Base-by-base conservation (phyloP, 2,329 filamentous ascomycete genomes). In the Phyllosticta citribraziliensis region DNA sequence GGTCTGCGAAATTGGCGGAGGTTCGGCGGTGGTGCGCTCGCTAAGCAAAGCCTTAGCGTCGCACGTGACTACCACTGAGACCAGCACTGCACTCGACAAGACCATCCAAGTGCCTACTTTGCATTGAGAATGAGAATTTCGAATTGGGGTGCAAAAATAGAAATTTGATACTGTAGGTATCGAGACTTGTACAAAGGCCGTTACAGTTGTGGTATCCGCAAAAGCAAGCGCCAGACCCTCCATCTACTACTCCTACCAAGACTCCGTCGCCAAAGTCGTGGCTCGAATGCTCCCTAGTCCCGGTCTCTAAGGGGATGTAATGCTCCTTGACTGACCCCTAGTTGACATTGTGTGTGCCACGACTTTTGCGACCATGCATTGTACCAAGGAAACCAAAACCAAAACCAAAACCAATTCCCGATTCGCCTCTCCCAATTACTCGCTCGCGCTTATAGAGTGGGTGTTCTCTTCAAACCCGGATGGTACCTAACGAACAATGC, bases 401-500 rank as follows among this genome's bases (percentile, higher is more conserved):
- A 40, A 40, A 30, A 47, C 20, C 40, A 30, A n/a, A 2, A 22
- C n/a, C 10, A 10, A 10, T 22, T 24, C 40, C 58, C 57, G 33
- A 40, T 52, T 17, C 40, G 40, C 40, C 40, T 14, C 3, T n/a
- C 40, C 17, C 14, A 6, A n/a, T n/a, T 14, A n/a, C 17, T 47
- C n/a, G n/a, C 40, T 40, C 52, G 33, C 51, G 56, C n/a, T 57
- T 63, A 59, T 60, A 64, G 27, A 50, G 66, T 66, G 14, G 66
- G 65, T 6, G 64, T 61, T 22, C 66, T 62, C 60, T 56, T 52
- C 55, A 61, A 52, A 20, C 59, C 59, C 51, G 52, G 24, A 22
- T 61, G 59, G 72, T 96, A 96, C 64, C 91, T 81, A 64, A 95
- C 85, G 74, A 87, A 91, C 40, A 97, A 74, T 63, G 87, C 85